Evolutionary conservation across 139 green algal genomes (phyloP).

Genomic region (Pleodorina starrii): DNA sequence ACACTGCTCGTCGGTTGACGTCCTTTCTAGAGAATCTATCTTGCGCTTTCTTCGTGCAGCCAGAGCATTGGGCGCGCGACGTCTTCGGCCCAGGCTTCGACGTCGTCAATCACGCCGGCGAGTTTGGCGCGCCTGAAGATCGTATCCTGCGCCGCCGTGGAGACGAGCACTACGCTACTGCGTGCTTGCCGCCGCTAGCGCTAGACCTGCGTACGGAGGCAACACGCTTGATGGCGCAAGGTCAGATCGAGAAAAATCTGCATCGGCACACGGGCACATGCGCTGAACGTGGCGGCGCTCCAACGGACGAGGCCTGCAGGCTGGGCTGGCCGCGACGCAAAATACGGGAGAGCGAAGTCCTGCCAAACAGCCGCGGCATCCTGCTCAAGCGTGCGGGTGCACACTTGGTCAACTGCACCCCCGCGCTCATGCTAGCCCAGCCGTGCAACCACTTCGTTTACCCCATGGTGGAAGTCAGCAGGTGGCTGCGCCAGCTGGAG

Average conservation of each 20-base stretch:
- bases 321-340: too few relatives aligned
- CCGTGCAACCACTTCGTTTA: constrained; percentile 3
- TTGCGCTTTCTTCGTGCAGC: too few relatives aligned
- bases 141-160: too few relatives aligned
- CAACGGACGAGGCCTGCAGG: background rate
- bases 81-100: background rate
- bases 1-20: background rate
- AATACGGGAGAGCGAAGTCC: background rate
- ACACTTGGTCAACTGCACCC: background rate
- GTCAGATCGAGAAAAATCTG: background rate
- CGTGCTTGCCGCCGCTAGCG: background rate
- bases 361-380: background rate
- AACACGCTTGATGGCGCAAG: background rate
- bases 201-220: background rate
- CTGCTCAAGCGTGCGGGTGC: constrained; percentile 66
- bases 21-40: background rate
- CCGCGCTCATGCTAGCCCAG: constrained; percentile 35
- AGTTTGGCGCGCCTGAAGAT: too few relatives aligned
- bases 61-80: background rate
- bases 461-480: background rate
- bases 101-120: too few relatives aligned
- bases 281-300: too few relatives aligned
- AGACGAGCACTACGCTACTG: too few relatives aligned
- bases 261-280: background rate
- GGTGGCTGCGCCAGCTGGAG: background rate